Base-by-base conservation (phyloP, 192 early-diverging fungal genomes). In the Rhizophlyctis rosea region DNA sequence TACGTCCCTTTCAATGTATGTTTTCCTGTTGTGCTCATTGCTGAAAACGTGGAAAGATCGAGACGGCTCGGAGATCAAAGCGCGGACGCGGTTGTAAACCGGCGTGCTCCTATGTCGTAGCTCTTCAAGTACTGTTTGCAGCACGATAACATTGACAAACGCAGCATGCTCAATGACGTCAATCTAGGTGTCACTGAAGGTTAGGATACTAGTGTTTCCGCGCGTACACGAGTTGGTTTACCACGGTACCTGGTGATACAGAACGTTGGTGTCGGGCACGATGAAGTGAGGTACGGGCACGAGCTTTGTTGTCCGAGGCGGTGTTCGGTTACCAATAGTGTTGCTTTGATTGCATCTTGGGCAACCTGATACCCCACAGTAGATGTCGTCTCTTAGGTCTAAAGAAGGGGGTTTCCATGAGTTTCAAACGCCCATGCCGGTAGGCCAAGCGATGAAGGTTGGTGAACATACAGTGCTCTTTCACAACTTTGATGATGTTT, bases 221-320 rank as follows among this genome's bases (percentile, higher is more conserved):
- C 9, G 18, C 9, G 7, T 44, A 18, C 39, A 13, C 18, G 39
- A 7, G 7, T 44, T 44, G 39, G 9, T 18, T 7, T 18, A 13
- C 39, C 39, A 13, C 18, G 18, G 39, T 18, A 44, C 74, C 69
- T 70, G 74, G 51, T 74, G 75, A 29, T 65, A 76, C 65, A 91
- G 87, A 5, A 95, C 89, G 74, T 99, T 99, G 58, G 97, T 99
- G 72, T 99, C 97, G 7, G 94, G 92, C 25, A 99, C 75, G 35
- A 99, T 64, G 56, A 86, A 93, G 70, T 95, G 89, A 3, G 84
- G 79, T 24, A 53, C 36, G 2, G 64, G 68, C 53, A 47, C 39
- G 21, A 51, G 14, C 28, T 54, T 55, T n/a, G 49, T 74, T 44
- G 16, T 72, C 65, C 30, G 87, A 78, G 68, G 78, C 9, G 86